These are phyloP conservation scores for Chaetoceros tenuissimus DNA, from an alignment of 108 stramenopile genomes.

Conservation along the genomic window DNA sequence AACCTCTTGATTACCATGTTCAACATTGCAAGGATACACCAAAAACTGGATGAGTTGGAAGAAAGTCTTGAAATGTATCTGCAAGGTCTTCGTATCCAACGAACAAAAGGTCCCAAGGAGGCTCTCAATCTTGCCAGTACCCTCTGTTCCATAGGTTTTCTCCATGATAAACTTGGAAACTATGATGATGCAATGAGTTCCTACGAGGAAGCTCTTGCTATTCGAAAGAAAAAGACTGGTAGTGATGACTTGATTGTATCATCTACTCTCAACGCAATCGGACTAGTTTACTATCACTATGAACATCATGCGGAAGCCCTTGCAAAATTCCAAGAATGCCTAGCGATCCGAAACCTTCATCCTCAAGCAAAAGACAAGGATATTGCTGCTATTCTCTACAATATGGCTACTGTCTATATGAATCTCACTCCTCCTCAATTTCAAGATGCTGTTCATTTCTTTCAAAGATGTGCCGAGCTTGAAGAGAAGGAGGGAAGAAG, in stretches of 20 bases:
- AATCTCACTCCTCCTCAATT: too few relatives aligned
- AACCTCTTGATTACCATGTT: conserved; percentile 36
- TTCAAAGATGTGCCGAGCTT: too few relatives aligned
- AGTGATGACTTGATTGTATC: conserved; percentile 26
- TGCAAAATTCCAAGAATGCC: too few relatives aligned
- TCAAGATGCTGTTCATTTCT: too few relatives aligned
- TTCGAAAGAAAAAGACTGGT: conserved; percentile 38
- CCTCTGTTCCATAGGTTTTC: conserved; percentile 1
- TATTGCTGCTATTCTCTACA: too few relatives aligned
- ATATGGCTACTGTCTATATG: too few relatives aligned
- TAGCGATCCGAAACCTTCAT: too few relatives aligned
- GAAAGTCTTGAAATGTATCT: too few relatives aligned
- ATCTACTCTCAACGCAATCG: conserved; percentile 30
- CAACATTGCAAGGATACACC: conserved; percentile 34
- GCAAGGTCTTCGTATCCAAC: neutral
- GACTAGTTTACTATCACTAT: conserved; percentile 29
- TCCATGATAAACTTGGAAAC: conserved; percentile 6
- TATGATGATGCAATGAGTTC: neutral
- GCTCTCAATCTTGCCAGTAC: neutral
- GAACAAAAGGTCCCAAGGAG: neutral
- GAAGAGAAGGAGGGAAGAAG: too few relatives aligned
- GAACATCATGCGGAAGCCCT: conserved; percentile 31
- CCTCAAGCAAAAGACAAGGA: too few relatives aligned
- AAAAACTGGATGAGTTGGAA: too few relatives aligned
- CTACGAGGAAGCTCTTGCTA: conserved; percentile 13